These are phyloP conservation scores for Graphilbum sp. DNA, from an alignment of 2,329 filamentous ascomycete genomes.

Conservation along the genomic window DNA sequence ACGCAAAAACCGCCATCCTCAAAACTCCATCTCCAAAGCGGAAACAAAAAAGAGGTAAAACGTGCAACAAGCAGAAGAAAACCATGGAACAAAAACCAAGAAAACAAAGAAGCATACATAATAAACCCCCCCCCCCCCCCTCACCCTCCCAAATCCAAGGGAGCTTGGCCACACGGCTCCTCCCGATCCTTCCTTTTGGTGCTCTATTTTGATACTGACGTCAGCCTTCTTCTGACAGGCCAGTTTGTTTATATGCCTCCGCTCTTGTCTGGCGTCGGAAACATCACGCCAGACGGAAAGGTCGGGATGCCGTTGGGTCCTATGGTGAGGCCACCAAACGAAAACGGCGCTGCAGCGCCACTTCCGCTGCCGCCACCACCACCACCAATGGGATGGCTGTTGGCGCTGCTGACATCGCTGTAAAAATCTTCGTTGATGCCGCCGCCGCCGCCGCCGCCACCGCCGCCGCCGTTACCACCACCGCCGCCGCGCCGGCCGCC, in stretches of 20 bases:
- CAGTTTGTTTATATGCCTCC: too few species aligned
- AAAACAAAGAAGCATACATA: not conserved
- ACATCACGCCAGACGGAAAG: constrained; percentile 28
- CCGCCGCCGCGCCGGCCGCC: constrained; percentile 11
- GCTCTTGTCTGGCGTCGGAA: constrained; percentile 11
- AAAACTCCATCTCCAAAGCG: too few species aligned
- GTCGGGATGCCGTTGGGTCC: constrained; percentile 33
- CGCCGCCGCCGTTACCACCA: constrained; percentile 5
- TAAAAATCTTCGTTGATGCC: constrained; percentile 12
- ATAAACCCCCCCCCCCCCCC: too few species aligned
- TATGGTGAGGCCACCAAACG: constrained; percentile 23
- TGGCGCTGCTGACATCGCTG: constrained; percentile 1
- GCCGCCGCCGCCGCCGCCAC: constrained; percentile 4
- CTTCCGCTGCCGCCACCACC: constrained; percentile 8
- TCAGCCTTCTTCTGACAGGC: too few species aligned
- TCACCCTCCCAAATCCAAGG: too few species aligned
- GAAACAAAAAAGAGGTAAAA: not conserved
- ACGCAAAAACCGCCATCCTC: too few species aligned
- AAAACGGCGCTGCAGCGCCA: constrained; percentile 16
- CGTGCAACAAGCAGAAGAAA: not conserved
- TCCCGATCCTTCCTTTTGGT: too few species aligned
- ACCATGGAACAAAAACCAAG: not conserved
- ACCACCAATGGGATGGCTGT: constrained; percentile 11
- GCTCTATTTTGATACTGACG: too few species aligned
- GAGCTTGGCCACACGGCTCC: too few species aligned